Percentiles rank a stretch among this genome's conserved stretches.
phyloP scores from a whole-genome alignment of 2,329 filamentous ascomycete species.

The Fusarium sp. region DNA sequence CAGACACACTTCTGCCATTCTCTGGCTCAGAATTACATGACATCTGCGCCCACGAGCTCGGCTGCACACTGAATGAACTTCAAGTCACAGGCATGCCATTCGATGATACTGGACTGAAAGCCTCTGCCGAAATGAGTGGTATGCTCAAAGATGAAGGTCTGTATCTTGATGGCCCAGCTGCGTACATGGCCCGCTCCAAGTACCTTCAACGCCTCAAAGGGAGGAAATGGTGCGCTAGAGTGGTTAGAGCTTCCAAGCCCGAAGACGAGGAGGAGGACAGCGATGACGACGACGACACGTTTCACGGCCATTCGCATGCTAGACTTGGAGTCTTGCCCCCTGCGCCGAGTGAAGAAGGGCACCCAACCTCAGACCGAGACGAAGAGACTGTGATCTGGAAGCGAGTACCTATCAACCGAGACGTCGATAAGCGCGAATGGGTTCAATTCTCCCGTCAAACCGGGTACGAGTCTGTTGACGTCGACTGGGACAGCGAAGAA shows the following conservation, averaged over 20 bases:
- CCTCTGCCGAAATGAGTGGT: conserved; percentile 60
- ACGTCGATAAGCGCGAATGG: conserved; percentile 58
- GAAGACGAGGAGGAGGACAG: conserved; percentile 42
- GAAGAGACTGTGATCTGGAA: conserved; percentile 64
- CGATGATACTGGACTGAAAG: conserved; percentile 61
- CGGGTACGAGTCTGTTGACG: conserved; percentile 52
- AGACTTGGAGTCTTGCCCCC: conserved; percentile 52
- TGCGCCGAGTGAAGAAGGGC: conserved; percentile 56
- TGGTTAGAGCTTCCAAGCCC: conserved; percentile 59
- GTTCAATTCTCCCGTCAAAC: conserved; percentile 57
- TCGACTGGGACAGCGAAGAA: conserved; percentile 50
- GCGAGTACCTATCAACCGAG: conserved; percentile 57
- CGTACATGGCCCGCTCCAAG: conserved; percentile 56
- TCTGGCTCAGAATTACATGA: conserved; percentile 62
- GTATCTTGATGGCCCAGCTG: conserved; percentile 58
- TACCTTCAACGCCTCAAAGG: conserved; percentile 55
- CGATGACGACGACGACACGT: conserved; percentile 43
- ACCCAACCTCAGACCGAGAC: conserved; percentile 55
- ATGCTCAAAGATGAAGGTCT: conserved; percentile 66
- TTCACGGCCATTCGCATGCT: conserved; percentile 45
- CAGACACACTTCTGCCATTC: conserved; percentile 57
- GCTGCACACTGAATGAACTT: conserved; percentile 64
- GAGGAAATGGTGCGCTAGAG: conserved; percentile 54
- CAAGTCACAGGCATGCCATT: conserved; percentile 63
- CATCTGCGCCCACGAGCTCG: conserved; percentile 64